phyloP scores from a whole-genome alignment of 1,284 basidiomycete species.

The Cutaneotrichosporon mucoides region DNA sequence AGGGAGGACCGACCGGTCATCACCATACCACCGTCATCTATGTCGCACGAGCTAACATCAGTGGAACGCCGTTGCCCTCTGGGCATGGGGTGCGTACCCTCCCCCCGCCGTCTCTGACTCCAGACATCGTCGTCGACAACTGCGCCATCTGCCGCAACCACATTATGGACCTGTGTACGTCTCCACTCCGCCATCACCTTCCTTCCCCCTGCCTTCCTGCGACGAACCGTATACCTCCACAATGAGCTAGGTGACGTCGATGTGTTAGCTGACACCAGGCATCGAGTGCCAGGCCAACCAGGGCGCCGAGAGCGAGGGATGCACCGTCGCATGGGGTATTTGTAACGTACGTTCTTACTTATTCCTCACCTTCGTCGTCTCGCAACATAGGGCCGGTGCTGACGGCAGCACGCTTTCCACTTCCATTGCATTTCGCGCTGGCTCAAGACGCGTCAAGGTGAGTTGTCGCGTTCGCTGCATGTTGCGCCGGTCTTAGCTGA shows the following conservation, averaged over 20 bases:
- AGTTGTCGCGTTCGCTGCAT: slow-evolving; percentile 11
- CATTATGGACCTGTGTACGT: slow-evolving; percentile 96
- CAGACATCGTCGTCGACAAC: slow-evolving; percentile 93
- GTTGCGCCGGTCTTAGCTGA: slow-evolving; percentile 13
- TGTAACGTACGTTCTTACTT: slow-evolving; percentile 72
- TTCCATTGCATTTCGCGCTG: slow-evolving; percentile 99
- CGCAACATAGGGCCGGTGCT: background rate
- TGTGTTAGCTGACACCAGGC: slow-evolving; percentile 55
- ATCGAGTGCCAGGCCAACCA: slow-evolving; percentile 99
- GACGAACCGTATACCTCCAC: too few species aligned
- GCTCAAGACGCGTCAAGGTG: slow-evolving; percentile 90
- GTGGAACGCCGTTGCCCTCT: slow-evolving; percentile 95
- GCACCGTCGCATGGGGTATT: slow-evolving; percentile 98
- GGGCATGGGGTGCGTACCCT: slow-evolving; percentile 79
- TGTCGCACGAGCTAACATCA: slow-evolving; percentile 40
- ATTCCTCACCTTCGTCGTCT: too few species aligned
- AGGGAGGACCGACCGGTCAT: too few species aligned
- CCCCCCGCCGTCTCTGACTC: slow-evolving; percentile 1
- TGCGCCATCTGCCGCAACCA: slow-evolving; percentile 95
- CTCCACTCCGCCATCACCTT: too few species aligned
- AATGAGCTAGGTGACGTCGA: too few species aligned
- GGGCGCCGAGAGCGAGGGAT: slow-evolving; percentile 89
- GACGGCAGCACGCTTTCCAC: slow-evolving; percentile 89
- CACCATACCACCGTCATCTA: too few species aligned
- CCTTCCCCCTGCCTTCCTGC: too few species aligned